Base-by-base conservation (phyloP, 1,139 yeast species). In the Dujonia santamariae region DNA sequence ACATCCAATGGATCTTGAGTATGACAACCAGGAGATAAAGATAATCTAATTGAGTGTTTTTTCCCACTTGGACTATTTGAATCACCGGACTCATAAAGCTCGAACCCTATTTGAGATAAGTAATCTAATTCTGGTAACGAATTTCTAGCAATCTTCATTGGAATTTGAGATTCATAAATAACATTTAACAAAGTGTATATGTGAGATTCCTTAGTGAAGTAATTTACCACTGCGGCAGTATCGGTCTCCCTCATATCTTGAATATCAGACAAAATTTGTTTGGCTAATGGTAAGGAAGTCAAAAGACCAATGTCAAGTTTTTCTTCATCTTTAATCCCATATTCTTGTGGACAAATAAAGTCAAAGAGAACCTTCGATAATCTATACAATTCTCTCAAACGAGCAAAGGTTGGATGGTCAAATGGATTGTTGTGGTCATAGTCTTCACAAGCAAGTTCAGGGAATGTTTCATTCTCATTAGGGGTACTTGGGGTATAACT, bases 301-400 rank as follows among this genome's bases (percentile, higher is more conserved):
- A 94, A 69, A 40, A 94, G 67, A 2, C 99, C 98, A 64, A 94
- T 94, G 56, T 94, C 98, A 41, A 94, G 71, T 55, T 94, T 94
- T 56, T 94, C 98, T 53, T 85, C 85, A 51, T 88, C 96, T 45
- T 90, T 90, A 46, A 94, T 94, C 44, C 99, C 99, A 54, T 94
- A 94, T 54, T 94, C 98, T 59, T 94, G 97, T 9, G 99, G 99
- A 59, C 98, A 92, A 35, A 94, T 88, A 51, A 92, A 92, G 61
- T 94, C 99, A 62, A 94, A 94, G 44, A 94, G 64, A 4, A 94
- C 96, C 57, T 94, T 94, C 0, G 97, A 86, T 37, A 94, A 69
- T 43, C 92, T 71, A 57, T 90, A 94, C 38, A 94, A 70, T 53
- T 94, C 98, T 47, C 97, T 74, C 40, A 94, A 69, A 43, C 87